A percentile compares a stretch with the other conserved stretches of the same genome.
phyloP scores from a whole-genome alignment of 495 filamentous ascomycete species.

The Talaromyces stipitatus region DNA sequence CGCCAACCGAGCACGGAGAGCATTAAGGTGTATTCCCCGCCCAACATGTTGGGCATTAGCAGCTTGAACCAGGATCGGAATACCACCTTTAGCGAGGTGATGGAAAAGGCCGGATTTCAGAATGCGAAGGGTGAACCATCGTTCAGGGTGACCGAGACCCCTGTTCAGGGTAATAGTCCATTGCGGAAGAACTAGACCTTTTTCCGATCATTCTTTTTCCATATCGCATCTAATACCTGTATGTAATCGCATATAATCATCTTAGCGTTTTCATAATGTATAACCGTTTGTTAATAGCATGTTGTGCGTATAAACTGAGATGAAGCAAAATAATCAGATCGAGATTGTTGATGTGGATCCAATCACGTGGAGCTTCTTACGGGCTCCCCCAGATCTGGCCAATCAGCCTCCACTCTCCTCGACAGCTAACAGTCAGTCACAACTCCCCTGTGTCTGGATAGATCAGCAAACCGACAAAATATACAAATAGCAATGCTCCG shows the following conservation, averaged over 20 bases:
- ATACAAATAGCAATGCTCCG: constrained; percentile 19
- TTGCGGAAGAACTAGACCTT: neutral
- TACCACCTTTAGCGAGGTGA: constrained; percentile 61
- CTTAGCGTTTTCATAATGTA: neutral
- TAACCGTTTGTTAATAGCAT: neutral
- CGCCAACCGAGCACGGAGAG: constrained; percentile 54
- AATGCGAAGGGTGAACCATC: constrained; percentile 28
- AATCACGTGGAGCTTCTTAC: neutral
- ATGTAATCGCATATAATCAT: neutral
- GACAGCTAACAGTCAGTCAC: neutral
- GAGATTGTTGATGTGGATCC: neutral
- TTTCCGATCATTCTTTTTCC: neutral
- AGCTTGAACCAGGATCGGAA: constrained; percentile 25
- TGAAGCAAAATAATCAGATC: neutral
- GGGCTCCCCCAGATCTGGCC: neutral
- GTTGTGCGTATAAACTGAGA: neutral
- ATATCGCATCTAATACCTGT: neutral
- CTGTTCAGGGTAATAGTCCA: constrained; percentile 1
- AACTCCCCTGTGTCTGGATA: neutral
- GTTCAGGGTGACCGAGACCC: constrained; percentile 15
- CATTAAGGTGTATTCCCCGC: constrained; percentile 66
- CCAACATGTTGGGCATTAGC: constrained; percentile 30
- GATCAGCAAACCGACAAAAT: neutral
- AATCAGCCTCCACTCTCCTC: neutral
- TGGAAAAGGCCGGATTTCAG: constrained; percentile 49